Evolutionary conservation across 1,139 yeast genomes (phyloP).

Genomic region (Waltiozyma sp.): DNA sequence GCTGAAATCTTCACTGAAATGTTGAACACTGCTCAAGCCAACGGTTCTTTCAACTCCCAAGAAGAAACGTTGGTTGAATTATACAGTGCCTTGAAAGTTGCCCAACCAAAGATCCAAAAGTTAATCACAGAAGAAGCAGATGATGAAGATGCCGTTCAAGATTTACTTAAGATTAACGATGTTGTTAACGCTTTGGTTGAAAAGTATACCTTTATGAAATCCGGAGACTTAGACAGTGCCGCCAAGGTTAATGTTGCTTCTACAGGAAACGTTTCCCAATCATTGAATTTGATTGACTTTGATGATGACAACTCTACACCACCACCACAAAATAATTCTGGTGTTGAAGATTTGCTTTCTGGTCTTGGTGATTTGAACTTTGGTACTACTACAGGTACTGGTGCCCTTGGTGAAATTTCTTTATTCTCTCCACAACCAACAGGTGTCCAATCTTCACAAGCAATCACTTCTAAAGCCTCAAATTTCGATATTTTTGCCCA

Average conservation of each 20-base stretch:
- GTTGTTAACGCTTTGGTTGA: constrained; percentile 58
- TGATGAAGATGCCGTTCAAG: constrained; percentile 57
- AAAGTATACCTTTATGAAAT: constrained; percentile 55
- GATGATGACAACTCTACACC: constrained; percentile 47
- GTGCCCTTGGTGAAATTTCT: constrained; percentile 31
- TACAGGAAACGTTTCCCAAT: constrained; percentile 25
- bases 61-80: constrained; percentile 73
- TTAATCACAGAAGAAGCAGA: constrained; percentile 70
- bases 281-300: constrained; percentile 67
- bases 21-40: constrained; percentile 49
- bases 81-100: constrained; percentile 65
- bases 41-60: constrained; percentile 43
- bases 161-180: constrained; percentile 64
- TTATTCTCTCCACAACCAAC: constrained; percentile 23
- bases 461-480: constrained; percentile 7
- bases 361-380: constrained; percentile 58
- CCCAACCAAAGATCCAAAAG: constrained; percentile 81
- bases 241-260: constrained; percentile 38
- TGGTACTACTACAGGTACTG: constrained; percentile 21
- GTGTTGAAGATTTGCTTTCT: constrained; percentile 58
- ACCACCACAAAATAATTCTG: constrained; percentile 30
- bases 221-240: constrained; percentile 56
- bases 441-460: constrained; percentile 3
- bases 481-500: constrained; percentile 24
- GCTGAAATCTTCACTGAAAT: constrained; percentile 87